A percentile compares a stretch with the other conserved stretches of the same genome.
Evolutionary conservation across 305 asterid species (phyloP).

Genomic region (Fraxinus xanthoxyloides): DNA sequence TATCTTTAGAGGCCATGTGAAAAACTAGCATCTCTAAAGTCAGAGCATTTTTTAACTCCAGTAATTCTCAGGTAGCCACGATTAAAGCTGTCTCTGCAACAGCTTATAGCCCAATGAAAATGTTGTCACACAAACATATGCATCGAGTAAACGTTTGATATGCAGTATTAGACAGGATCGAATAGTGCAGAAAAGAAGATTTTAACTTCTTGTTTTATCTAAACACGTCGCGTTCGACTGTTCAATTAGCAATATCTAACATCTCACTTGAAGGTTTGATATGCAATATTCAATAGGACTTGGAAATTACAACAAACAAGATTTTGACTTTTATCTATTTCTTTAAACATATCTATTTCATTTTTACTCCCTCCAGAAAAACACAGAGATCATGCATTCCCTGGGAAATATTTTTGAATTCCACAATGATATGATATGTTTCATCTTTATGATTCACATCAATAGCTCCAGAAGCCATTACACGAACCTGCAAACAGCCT

Average conservation of each 20-base stretch:
- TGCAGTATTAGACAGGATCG: neutral
- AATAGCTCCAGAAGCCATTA: constrained; percentile 92
- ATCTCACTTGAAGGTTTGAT: neutral
- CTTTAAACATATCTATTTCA: constrained; percentile 38
- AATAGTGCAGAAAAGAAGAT: neutral
- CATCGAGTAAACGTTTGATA: neutral
- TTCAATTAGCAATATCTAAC: neutral
- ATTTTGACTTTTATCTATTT: neutral
- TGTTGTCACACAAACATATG: neutral
- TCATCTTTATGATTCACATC: constrained; percentile 93
- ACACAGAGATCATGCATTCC: constrained; percentile 92
- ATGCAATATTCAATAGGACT: neutral
- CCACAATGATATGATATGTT: constrained; percentile 76
- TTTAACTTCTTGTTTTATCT: neutral
- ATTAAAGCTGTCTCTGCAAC: neutral
- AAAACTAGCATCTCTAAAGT: neutral
- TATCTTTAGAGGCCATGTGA: neutral
- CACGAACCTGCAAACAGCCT: constrained; percentile 78
- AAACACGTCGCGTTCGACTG: neutral
- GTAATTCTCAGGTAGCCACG: neutral
- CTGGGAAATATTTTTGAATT: constrained; percentile 75
- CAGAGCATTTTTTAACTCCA: neutral
- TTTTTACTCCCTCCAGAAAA: constrained; percentile 95
- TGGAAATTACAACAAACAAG: neutral
- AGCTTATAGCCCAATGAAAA: neutral